phyloP scores from a whole-genome alignment of 345 rosid genomes.

The Eucalyptus shirleyi region DNA sequence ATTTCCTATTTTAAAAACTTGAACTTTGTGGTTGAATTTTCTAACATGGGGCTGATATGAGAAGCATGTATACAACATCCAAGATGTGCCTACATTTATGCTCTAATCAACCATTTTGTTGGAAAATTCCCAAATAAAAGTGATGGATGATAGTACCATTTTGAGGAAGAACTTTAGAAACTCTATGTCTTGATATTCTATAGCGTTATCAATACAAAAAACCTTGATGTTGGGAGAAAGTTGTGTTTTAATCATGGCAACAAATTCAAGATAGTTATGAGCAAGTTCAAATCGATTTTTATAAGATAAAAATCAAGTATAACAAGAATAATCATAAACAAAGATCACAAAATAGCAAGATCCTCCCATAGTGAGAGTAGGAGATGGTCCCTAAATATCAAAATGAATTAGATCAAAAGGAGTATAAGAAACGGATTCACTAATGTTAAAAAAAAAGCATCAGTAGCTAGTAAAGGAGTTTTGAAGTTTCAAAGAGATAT shows the following conservation, averaged over 20 bases:
- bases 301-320: background rate
- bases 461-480: background rate
- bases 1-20: background rate
- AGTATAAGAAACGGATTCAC: background rate
- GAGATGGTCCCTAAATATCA: background rate
- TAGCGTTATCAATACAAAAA: background rate
- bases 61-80: background rate
- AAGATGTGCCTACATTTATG: background rate
- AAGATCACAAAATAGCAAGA: background rate
- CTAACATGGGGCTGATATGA: background rate
- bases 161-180: background rate
- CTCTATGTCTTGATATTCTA: background rate
- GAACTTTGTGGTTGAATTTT: background rate
- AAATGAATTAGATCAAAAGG: background rate
- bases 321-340: background rate
- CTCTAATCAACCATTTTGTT: background rate
- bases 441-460: background rate
- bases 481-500: background rate
- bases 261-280: background rate
- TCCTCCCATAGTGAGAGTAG: background rate
- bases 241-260: background rate
- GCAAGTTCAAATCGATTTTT: background rate
- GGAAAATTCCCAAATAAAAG: background rate
- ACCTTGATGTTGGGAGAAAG: background rate
- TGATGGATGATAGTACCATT: background rate